Evolutionary conservation across 2,329 filamentous ascomycete genomes (phyloP), one percentile per base, ranked within the genome.

Genomic region (Fusarium protoensiforme): DNA sequence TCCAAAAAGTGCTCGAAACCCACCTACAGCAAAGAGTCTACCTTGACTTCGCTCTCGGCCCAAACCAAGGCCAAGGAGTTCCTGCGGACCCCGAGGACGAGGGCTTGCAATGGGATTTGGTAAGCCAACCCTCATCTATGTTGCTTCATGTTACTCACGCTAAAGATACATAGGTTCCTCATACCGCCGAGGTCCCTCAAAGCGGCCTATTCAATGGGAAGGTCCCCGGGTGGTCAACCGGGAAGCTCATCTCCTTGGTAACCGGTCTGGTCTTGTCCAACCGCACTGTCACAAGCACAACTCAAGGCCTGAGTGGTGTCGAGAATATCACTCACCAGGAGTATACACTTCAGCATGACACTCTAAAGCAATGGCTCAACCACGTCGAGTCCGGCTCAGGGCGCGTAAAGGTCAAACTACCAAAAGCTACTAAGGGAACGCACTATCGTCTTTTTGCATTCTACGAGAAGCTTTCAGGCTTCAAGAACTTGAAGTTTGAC

Each of bases 41-140:
- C 5, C 61, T 65, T 60, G 65, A 67, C 11, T 67, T 67, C n/a
- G 41, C 65, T 16, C 18, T 67, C 5, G 65, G 65, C 8, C 65
- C 65, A 7, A 67, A 67, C 11, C 65, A 67, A 43, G 65, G 65
- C 4, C 65, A 67, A 24, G 65, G 65, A 29, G 65, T 67, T 24
- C 65, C 65, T 14, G 60, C 65, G 13, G 20, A 33, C 16, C 24
- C 54, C 8, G 18, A 59, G 10, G 36, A 63, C 39, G 43, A 64
- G 13, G 65, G 65, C 10, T 35, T 67, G 5, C 65, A 67, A 33
- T 63, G 60, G 65, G 65, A 67, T 24, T 39, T 67, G 54, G 65
- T 38, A 63, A 22, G 24, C 22, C 5, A 20, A 5, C 5, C 35
- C 35, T 16, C 10, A 36, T 36, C 10, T 16, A 10, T 36, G 35